phyloP scores from a whole-genome alignment of 192 early-diverging fungal genomes.

The Spizellomyces punctatus region DNA sequence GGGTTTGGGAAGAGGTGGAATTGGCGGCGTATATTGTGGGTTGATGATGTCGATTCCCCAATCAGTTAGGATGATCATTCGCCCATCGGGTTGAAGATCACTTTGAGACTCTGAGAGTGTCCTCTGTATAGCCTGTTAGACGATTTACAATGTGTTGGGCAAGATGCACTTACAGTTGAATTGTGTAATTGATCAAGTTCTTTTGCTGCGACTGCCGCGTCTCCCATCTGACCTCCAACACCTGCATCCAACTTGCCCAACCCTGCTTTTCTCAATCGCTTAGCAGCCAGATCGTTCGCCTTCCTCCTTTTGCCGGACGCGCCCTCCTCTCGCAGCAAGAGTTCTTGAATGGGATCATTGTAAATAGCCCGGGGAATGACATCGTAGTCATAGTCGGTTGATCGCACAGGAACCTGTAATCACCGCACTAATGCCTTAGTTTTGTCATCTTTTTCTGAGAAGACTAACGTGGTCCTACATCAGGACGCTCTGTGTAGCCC shows the following conservation, averaged over 20 bases:
- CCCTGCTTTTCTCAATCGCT: not conserved
- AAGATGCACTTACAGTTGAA: not conserved
- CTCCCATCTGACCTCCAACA: not conserved
- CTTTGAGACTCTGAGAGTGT: not conserved
- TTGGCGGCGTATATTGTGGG: slow-evolving; percentile 10
- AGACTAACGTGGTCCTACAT: not conserved
- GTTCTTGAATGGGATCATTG: slow-evolving; percentile 40
- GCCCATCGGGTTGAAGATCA: slow-evolving; percentile 15
- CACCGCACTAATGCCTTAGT: not conserved
- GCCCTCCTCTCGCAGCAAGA: slow-evolving; percentile 45
- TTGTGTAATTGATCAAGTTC: not conserved
- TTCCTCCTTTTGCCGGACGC: slow-evolving; percentile 27
- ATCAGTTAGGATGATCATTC: slow-evolving; percentile 55
- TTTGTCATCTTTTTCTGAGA: not conserved
- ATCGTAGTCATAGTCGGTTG: slow-evolving; percentile 47
- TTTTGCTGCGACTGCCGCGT: not conserved
- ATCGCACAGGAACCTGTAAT: slow-evolving; percentile 13
- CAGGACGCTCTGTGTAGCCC: slow-evolving; percentile 15
- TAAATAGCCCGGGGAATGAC: slow-evolving; percentile 54
- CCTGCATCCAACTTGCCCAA: not conserved
- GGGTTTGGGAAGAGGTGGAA: slow-evolving; percentile 47
- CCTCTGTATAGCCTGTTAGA: not conserved
- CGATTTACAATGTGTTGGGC: not conserved
- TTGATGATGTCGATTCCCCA: slow-evolving; percentile 54
- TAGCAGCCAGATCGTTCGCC: not conserved